Conservation (phyloP, 1,139 yeast genomes). For the Blastobotrys ciferrii region DNA sequence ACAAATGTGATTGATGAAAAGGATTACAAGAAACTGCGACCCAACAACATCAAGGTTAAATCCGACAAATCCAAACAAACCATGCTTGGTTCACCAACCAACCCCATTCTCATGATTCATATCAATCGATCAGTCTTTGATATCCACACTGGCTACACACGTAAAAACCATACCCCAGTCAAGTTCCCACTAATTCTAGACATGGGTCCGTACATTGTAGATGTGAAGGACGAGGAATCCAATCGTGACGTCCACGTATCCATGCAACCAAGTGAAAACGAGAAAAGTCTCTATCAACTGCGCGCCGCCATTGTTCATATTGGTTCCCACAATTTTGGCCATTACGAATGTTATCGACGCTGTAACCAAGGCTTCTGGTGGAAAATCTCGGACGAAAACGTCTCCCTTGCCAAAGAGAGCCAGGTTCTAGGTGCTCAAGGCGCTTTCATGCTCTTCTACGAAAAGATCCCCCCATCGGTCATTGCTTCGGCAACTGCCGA, state of each 20-base stretch:
- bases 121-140: constrained; percentile 92
- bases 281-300: constrained; percentile 51
- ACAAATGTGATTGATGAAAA: constrained; percentile 78
- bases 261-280: constrained; percentile 7
- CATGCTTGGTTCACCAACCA: constrained; percentile 68
- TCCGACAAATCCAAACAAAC: constrained; percentile 82
- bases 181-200: constrained; percentile 67
- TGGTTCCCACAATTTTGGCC: constrained; percentile 95
- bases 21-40: constrained; percentile 67
- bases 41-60: constrained; percentile 71
- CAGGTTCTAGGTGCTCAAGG: constrained; percentile 84
- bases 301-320: constrained; percentile 87
- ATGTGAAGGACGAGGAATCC: constrained; percentile 57
- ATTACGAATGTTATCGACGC: constrained; percentile 82
- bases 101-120: constrained; percentile 79
- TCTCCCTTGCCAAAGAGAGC: constrained; percentile 70
- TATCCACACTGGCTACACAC: constrained; percentile 75
- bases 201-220: constrained; percentile 66
- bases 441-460: constrained; percentile 89
- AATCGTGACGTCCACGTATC: constrained; percentile 45
- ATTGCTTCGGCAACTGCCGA: background rate
- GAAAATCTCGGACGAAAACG: constrained; percentile 90
- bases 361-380: constrained; percentile 80
- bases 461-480: too few species aligned
- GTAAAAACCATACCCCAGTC: constrained; percentile 83